phyloP scores from a whole-genome alignment of 2,329 filamentous ascomycete genomes.

The Penicillium vulpinum region DNA sequence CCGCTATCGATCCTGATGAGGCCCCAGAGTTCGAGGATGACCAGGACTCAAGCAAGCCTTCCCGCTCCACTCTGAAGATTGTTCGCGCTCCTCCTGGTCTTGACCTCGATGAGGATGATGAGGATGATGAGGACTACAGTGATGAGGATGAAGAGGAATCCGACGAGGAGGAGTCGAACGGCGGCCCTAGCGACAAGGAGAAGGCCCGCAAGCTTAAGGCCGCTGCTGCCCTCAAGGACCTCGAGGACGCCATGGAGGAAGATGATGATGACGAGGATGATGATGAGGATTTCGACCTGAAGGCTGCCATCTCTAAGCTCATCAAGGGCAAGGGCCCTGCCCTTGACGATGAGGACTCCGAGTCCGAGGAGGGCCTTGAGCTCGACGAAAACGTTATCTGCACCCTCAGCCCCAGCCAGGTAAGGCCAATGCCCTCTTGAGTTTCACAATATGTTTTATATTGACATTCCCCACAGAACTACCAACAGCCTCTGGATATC shows the following conservation, averaged over 20 bases:
- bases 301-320: conserved; percentile 54
- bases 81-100: conserved; percentile 68
- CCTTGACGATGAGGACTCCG: conserved; percentile 64
- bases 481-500: conserved; percentile 93
- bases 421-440: conserved; percentile 49
- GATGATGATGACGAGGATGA: conserved; percentile 59
- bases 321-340: conserved; percentile 71
- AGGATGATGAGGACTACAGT: conserved; percentile 56
- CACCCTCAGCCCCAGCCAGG: conserved; percentile 89
- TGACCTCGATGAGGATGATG: conserved; percentile 61
- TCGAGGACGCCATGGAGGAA: conserved; percentile 66
- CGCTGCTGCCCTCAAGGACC: conserved; percentile 73
- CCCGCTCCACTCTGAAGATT: conserved; percentile 86
- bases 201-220: conserved; percentile 87
- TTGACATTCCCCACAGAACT: conserved; percentile 61
- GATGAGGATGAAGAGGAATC: conserved; percentile 53
- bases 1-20: conserved; percentile 88
- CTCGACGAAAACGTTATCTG: conserved; percentile 91
- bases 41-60: conserved; percentile 60
- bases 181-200: conserved; percentile 84
- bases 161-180: conserved; percentile 78
- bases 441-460: neutral
- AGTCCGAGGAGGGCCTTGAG: conserved; percentile 59
- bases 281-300: conserved; percentile 60
- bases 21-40: conserved; percentile 65